A percentile compares a stretch with the other conserved stretches of the same genome.
phyloP scores from a whole-genome alignment of 495 filamentous ascomycete genomes.

The Pseudomonodictys pantanalensis region DNA sequence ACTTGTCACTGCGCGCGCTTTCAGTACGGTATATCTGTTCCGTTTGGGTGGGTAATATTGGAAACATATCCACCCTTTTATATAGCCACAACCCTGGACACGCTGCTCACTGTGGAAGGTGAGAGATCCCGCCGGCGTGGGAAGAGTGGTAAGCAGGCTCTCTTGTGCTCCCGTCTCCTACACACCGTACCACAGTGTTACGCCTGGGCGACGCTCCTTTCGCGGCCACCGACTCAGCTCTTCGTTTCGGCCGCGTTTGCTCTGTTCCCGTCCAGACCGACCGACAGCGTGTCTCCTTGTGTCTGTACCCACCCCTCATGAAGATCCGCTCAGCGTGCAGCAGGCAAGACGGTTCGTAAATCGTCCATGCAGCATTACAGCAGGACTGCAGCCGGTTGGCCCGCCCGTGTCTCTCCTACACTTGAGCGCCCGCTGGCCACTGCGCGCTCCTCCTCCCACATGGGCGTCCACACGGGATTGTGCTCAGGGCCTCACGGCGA shows the following conservation, averaged over 20 bases:
- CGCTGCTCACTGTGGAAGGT: not conserved
- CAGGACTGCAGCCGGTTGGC: not conserved
- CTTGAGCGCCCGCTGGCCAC: conserved; percentile 10
- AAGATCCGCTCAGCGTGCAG: not conserved
- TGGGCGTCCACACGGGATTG: not conserved
- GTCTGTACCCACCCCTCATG: not conserved
- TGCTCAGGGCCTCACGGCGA: not conserved
- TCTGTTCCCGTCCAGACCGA: not conserved
- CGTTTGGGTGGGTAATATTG: conserved; percentile 18
- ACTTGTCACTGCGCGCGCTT: not conserved
- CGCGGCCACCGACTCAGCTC: not conserved
- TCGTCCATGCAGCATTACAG: conserved; percentile 5
- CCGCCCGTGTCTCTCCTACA: not conserved
- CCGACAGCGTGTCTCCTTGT: conserved; percentile 6
- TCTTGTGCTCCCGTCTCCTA: too few relatives aligned
- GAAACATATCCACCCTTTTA: conserved; percentile 15
- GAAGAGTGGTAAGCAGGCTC: too few relatives aligned
- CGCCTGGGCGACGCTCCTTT: conserved; percentile 1
- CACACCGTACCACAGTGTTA: too few relatives aligned
- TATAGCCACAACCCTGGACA: conserved; percentile 7
- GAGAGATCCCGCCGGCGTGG: not conserved
- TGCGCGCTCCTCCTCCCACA: not conserved
- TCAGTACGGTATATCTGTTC: not conserved
- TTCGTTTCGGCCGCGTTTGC: conserved; percentile 7
- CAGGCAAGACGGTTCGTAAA: not conserved